Base-by-base conservation (phyloP, 2,329 filamentous ascomycete species). In the Trichophyton verrucosum region DNA sequence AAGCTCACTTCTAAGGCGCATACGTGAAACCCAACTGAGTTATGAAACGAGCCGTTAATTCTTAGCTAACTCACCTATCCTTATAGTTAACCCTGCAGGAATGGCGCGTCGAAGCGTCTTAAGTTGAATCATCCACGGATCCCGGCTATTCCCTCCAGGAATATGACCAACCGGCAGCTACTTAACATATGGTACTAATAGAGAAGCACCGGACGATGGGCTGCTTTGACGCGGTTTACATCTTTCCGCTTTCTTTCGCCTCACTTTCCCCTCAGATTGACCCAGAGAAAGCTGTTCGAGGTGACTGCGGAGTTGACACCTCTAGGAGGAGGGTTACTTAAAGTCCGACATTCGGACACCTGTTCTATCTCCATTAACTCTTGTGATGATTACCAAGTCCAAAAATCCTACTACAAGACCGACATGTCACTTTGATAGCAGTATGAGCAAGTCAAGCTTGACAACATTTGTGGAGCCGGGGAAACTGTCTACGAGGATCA, bases 281-380 rank as follows among this genome's bases (percentile, higher is more conserved):
- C 30, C 46, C 49, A 57, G 33, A 40, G 44, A 15, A 15, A 58
- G 61, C 58, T 11, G 1, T 30, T 30, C 27, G 27, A 30, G 27
- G 27, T 30, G 63, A 59, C 20, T 57, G 27, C 1, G 68, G 55
- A 24, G 46, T 70, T 11, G 66, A 69, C 59, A 68, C 66, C n/a
- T 44, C 67, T 8, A 67, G 69, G 70, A 51, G 70, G 70, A 63
- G 70, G 69, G 6, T 22, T 71, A 11, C 64, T 71, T 13, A 62
- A 56, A 33, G 2, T 9, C 33, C 1, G 42, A 61, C 46, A 57
- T 69, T 13, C 69, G 57, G 66, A 70, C 38, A 27, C 17, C 7
- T 71, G 66, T 61, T 22, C 20, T 13, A 33, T 71, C 30, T 65
- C 65, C 4, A 65, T 71, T 6, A 67, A 71, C 49, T 68, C 65